phyloP scores from a whole-genome alignment of 129 eudicot genomes.

The Smallanthus sonchifolius region DNA sequence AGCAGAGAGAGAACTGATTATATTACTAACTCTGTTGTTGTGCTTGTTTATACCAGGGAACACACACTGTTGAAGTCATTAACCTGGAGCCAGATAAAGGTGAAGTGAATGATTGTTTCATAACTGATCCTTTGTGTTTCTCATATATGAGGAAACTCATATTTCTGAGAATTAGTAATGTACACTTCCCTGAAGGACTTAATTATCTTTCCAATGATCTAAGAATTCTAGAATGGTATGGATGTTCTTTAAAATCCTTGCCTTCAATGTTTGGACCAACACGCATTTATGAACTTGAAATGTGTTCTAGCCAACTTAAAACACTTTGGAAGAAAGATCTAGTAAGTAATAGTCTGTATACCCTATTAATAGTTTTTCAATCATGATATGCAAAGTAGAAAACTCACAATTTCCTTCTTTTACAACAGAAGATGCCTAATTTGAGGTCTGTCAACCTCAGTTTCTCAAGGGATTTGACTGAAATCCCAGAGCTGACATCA shows the following conservation, averaged over 20 bases:
- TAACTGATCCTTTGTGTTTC: constrained; percentile 12
- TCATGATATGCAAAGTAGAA: not conserved
- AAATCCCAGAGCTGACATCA: constrained; percentile 20
- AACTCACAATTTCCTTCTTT: not conserved
- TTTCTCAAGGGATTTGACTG: constrained; percentile 11
- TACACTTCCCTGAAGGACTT: constrained; percentile 5
- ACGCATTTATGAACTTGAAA: constrained; percentile 18
- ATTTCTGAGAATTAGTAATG: constrained; percentile 18
- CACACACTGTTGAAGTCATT: constrained; percentile 6
- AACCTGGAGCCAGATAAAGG: constrained; percentile 17
- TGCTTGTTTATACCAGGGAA: not conserved
- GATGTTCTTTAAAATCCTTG: constrained; percentile 24
- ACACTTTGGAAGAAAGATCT: constrained; percentile 16
- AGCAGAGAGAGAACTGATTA: too few species aligned
- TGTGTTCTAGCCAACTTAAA: constrained; percentile 21
- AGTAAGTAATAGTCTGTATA: constrained; percentile 6
- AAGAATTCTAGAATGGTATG: constrained; percentile 22
- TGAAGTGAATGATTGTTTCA: not conserved
- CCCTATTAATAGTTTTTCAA: not conserved
- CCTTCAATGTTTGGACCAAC: constrained; percentile 17
- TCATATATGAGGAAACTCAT: constrained; percentile 5
- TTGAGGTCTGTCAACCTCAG: constrained; percentile 23
- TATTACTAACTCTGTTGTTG: too few species aligned
- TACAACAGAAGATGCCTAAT: constrained; percentile 10
- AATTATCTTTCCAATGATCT: constrained; percentile 21